Percentiles rank a stretch among this genome's conserved stretches.
These are phyloP conservation scores for Allium sativum DNA, from an alignment of 106 monocot species.

Conservation along the genomic window DNA sequence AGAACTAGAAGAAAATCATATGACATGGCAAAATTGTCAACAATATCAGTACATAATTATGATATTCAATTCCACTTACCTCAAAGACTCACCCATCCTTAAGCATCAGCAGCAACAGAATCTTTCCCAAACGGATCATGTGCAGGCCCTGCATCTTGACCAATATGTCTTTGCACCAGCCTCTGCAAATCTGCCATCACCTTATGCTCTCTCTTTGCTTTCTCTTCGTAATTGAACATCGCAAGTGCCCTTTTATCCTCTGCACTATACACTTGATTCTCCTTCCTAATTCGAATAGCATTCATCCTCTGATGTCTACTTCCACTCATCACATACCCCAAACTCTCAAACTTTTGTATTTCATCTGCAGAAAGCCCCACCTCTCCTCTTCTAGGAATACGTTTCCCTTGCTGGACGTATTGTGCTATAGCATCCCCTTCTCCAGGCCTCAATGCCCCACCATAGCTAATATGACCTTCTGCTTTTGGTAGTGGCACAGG, in stretches of 20 bases:
- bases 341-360: constrained; percentile 81
- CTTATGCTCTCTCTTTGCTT: constrained; percentile 91
- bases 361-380: constrained; percentile 95
- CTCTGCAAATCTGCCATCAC: constrained; percentile 94
- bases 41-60: too few species aligned
- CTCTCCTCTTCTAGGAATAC: constrained; percentile 97
- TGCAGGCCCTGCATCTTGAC: constrained; percentile 56
- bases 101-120: constrained; percentile 34
- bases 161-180: constrained; percentile 88
- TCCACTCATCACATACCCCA: constrained; percentile 99
- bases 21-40: too few species aligned
- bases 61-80: too few species aligned
- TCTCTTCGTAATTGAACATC: constrained; percentile 99
- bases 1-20: too few species aligned
- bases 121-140: constrained; percentile 83
- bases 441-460: constrained; percentile 91
- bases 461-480: constrained; percentile 95
- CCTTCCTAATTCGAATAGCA: constrained; percentile 98
- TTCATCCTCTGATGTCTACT: constrained; percentile 99
- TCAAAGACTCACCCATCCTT: constrained; percentile 1
- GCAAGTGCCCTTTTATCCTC: constrained; percentile 95
- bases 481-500: constrained; percentile 79
- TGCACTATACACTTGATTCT: constrained; percentile 98
- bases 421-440: constrained; percentile 99
- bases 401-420: constrained; percentile 98